phyloP scores from a whole-genome alignment of 2,329 filamentous ascomycete species.

The Cryoendolithus antarcticus region DNA sequence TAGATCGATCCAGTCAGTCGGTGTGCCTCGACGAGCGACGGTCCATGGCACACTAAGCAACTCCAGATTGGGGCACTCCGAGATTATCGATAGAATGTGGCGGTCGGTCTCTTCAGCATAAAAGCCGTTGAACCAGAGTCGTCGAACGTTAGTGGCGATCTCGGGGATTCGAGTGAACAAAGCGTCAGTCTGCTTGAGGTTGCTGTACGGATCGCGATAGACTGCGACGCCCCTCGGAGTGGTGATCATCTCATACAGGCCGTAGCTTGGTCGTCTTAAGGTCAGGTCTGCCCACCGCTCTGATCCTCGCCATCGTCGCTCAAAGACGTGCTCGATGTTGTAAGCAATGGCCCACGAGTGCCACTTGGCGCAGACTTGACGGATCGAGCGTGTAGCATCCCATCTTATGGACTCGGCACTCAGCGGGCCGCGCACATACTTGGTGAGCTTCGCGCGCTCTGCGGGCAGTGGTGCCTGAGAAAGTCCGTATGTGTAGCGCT shows the following conservation, averaged over 20 bases:
- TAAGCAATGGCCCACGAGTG: constrained; percentile 42
- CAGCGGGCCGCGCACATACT: constrained; percentile 40
- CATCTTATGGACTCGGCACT: constrained; percentile 40
- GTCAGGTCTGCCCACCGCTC: constrained; percentile 41
- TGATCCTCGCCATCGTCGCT: constrained; percentile 40
- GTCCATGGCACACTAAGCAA: constrained; percentile 42
- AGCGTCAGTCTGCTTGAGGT: constrained; percentile 34
- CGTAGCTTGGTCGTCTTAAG: constrained; percentile 28
- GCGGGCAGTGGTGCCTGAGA: constrained; percentile 36
- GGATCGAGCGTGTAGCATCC: constrained; percentile 37
- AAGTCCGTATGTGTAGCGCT: constrained; percentile 41
- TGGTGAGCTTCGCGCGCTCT: constrained; percentile 31
- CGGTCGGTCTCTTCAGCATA: constrained; percentile 39
- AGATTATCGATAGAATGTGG: constrained; percentile 36
- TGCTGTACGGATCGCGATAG: constrained; percentile 40
- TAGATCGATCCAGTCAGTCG: constrained; percentile 36
- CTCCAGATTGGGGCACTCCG: constrained; percentile 34
- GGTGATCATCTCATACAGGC: constrained; percentile 37
- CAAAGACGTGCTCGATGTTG: constrained; percentile 39
- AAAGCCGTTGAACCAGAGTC: constrained; percentile 45
- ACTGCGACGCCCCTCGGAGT: constrained; percentile 35
- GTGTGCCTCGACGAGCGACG: constrained; percentile 36
- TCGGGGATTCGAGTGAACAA: constrained; percentile 34
- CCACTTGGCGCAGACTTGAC: constrained; percentile 38
- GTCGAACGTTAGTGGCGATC: constrained; percentile 37